phyloP scores from a whole-genome alignment of 75 land plant species.

The Azolla pinnata region DNA sequence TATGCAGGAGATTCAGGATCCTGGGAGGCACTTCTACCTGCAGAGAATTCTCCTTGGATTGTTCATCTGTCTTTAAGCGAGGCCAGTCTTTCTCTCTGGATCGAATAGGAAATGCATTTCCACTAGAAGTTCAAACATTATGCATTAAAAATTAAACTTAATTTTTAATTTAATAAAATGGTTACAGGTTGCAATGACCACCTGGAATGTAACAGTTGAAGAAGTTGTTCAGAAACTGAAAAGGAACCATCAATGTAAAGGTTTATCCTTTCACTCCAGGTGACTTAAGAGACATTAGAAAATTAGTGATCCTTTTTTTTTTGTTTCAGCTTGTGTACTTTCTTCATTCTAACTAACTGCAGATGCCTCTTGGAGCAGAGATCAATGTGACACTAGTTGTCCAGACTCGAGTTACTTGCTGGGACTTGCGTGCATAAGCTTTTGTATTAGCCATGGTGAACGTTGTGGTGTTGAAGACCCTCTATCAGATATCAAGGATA shows the following conservation, averaged over 20 bases:
- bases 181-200: not conserved
- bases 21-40: conserved; percentile 1
- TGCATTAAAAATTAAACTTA: not conserved
- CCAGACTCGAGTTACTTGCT: not conserved
- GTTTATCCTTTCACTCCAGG: not conserved
- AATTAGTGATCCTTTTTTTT: not conserved
- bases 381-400: not conserved
- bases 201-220: not conserved
- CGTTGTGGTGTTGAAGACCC: not conserved
- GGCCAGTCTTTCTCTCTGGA: not conserved
- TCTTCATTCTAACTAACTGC: not conserved
- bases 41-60: conserved; percentile 3
- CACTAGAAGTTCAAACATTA: not conserved
- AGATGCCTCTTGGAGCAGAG: conserved; percentile 3
- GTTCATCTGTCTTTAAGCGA: not conserved
- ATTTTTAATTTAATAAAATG: not conserved
- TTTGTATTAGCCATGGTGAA: not conserved
- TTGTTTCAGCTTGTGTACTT: not conserved
- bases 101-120: not conserved
- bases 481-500: not conserved
- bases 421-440: not conserved
- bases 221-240: not conserved
- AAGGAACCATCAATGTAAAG: not conserved
- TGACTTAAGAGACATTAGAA: not conserved
- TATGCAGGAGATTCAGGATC: not conserved